Percentiles rank a stretch among this genome's conserved stretches.
phyloP scores from a whole-genome alignment of 768 basidiomycete genomes.

The Kondoa subrosea region DNA sequence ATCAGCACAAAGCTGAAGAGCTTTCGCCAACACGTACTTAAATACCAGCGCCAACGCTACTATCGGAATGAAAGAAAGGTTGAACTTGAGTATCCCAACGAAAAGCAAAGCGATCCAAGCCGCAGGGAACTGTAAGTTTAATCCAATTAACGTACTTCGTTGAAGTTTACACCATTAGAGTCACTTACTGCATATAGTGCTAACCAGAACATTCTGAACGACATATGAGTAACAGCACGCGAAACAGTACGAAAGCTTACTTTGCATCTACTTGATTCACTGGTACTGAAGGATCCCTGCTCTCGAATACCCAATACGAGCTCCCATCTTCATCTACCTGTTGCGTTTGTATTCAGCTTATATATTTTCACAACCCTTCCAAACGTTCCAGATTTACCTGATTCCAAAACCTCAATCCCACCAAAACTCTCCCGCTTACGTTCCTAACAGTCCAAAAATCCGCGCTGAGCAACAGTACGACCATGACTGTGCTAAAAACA shows the following conservation, averaged over 20 bases:
- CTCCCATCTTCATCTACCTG: constrained; percentile 36
- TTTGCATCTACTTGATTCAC: constrained; percentile 51
- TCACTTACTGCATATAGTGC: constrained; percentile 22
- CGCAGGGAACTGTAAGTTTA: constrained; percentile 68
- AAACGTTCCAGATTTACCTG: constrained; percentile 95
- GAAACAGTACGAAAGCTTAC: constrained; percentile 35
- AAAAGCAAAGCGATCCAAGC: constrained; percentile 76
- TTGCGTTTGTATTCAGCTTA: neutral
- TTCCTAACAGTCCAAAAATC: constrained; percentile 99
- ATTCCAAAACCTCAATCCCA: constrained; percentile 95
- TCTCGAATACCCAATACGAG: constrained; percentile 89
- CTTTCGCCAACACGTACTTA: constrained; percentile 38
- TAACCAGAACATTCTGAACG: constrained; percentile 36
- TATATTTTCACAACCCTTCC: constrained; percentile 35
- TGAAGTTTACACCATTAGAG: neutral
- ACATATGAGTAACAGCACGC: constrained; percentile 46
- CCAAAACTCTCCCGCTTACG: constrained; percentile 78
- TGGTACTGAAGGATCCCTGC: constrained; percentile 44
- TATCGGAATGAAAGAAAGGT: constrained; percentile 72
- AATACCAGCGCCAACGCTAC: constrained; percentile 86
- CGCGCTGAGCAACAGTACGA: constrained; percentile 83
- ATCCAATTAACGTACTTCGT: neutral
- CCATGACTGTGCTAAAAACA: constrained; percentile 80
- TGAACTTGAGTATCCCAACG: constrained; percentile 69
- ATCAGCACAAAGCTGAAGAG: neutral